Evolutionary conservation across 1,284 basidiomycete genomes (phyloP), one percentile per base, ranked within the genome.

Genomic region (Rhodofomes roseus): DNA sequence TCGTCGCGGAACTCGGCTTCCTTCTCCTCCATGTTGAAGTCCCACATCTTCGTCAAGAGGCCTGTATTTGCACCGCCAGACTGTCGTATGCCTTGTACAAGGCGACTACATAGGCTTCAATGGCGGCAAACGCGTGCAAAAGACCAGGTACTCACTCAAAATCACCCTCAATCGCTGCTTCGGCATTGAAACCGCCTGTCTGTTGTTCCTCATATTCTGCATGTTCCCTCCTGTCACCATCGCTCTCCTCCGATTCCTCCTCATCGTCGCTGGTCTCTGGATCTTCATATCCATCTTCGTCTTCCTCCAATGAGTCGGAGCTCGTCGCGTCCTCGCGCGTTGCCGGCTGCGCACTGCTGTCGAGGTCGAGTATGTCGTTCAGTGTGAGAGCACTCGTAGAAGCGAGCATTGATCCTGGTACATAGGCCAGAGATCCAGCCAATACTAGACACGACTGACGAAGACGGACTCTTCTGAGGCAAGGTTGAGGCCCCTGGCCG

Each of bases 1-100:
- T 91, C 87, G 59, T 90, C 86, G 34, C 81, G 82, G 67, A 89
- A 89, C 61, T 86, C 79, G 1, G 81, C 80, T 16, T 89, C 85
- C 63, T 83, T 80, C 57, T 90, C 84, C 66, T 87, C 83, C 29
- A 83, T 76, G 60, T 75, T 83, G 64, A 85, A 84, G 63, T 90
- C 86, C 86, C 89, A 92, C 57, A 84, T 83, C 64, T 81, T 83
- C 36, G 78, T 77, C 29, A 89, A 72, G 22, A 82, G 70, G 2
- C 79, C 80, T 4, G 78, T 65, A 36, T 71, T 75, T 6, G 79
- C 76, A 2, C 76, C 77, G 62, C 83, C 81, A 29, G 79, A 74
- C 8, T 76, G 69, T n/a, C 82, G 79, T 50, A 90, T 87, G 55
- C 79, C 82, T 61, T 81, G 74, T 0, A 90, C 81, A 11, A 90